Evolutionary conservation across 2,329 filamentous ascomycete species (phyloP).

Genomic region (Trichoderma semiorbis): DNA sequence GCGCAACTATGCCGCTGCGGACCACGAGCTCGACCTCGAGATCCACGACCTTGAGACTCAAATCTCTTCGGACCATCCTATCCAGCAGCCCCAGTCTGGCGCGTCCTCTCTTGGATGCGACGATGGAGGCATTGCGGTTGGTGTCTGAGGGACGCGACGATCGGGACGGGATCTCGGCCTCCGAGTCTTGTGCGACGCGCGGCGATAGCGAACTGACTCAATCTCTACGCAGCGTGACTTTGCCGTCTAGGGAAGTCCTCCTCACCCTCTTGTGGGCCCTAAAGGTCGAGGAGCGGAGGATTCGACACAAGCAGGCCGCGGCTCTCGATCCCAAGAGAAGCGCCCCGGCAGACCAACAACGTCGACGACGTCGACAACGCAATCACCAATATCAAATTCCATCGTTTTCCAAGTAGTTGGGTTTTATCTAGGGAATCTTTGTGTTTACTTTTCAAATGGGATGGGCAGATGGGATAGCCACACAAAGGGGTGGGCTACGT

Average conservation of each 20-base stretch:
- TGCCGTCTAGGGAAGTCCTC: constrained; percentile 48
- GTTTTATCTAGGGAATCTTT: constrained; percentile 21
- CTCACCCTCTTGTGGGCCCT: constrained; percentile 48
- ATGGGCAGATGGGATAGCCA: background rate
- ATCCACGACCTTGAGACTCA: constrained; percentile 58
- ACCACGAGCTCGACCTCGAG: constrained; percentile 50
- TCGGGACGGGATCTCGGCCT: constrained; percentile 39
- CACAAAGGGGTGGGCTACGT: background rate
- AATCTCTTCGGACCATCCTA: constrained; percentile 62
- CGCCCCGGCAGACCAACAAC: constrained; percentile 22
- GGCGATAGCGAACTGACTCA: constrained; percentile 35
- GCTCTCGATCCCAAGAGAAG: constrained; percentile 26
- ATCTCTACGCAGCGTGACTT: constrained; percentile 36
- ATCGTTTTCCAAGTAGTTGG: constrained; percentile 26
- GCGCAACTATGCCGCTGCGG: constrained; percentile 50
- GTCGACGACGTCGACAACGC: background rate
- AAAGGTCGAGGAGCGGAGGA: constrained; percentile 40
- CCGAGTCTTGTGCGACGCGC: constrained; percentile 37
- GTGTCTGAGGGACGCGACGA: constrained; percentile 56
- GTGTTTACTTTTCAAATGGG: constrained; percentile 13
- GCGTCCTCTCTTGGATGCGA: constrained; percentile 71
- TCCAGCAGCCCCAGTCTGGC: constrained; percentile 71
- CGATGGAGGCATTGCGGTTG: constrained; percentile 70
- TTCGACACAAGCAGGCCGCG: constrained; percentile 25
- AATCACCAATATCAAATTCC: constrained; percentile 24